Evolutionary conservation across 306 rosid species (phyloP), one percentile per base, ranked within the genome.

Genomic region (Prunus salicina): DNA sequence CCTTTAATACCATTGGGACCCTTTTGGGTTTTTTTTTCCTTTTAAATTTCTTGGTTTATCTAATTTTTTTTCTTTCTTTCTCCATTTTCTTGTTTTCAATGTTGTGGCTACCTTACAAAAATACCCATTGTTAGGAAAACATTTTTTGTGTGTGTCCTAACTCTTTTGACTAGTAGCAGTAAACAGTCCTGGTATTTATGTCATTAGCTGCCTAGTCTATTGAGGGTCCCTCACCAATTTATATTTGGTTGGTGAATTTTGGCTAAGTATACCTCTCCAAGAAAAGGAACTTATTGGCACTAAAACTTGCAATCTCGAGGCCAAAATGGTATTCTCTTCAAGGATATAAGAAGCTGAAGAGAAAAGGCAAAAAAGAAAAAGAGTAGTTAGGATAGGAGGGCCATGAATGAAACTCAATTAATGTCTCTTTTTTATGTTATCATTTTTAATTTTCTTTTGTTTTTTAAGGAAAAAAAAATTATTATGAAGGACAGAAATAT

Each of bases 1-100:
- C 82, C 74, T 86, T 89, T 73, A 89, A 88, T 85, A 67, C 68
- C 81, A 77, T 88, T 79, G 78, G 71, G 72, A 73, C 86, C 82
- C 68, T 2, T 46, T 2, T 32, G 46, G 61, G 41, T 51, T 34
- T 2, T 61, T 47, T 57, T 4, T 61, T 47, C 61, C n/a, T 16
- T 22, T 1, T 22, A 32, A 12, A 1, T 46, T 28, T 38, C 20
- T 24, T 61, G 74, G 14, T 69, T 38, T 64, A 3, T 76, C 0
- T 0, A 2, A 60, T 65, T 38, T 72, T 61, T n/a, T 51, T 79
- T 10, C 24, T 73, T 62, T 64, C 32, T 10, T 50, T 2, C 12
- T n/a, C 53, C 19, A 25, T 28, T 16, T 61, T 67, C 8, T 52
- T 2, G 20, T 76, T 76, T 63, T 79, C 70, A 34, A 38, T 78